Conservation (phyloP, 495 filamentous ascomycete genomes). For the Articulospora tetracladia region DNA sequence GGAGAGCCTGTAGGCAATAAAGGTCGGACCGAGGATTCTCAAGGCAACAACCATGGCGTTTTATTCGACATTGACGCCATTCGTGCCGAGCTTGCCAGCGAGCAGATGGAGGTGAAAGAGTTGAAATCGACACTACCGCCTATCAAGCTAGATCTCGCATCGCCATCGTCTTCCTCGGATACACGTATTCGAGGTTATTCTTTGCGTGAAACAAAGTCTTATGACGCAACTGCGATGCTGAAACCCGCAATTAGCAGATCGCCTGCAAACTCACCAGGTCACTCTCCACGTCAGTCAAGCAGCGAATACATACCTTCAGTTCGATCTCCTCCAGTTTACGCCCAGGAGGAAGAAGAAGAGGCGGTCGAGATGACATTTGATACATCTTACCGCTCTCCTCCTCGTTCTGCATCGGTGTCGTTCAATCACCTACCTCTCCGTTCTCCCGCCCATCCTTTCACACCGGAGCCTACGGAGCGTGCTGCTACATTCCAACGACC, state of each 20-base stretch:
- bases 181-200: conserved; percentile 59
- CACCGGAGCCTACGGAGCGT: conserved; percentile 11
- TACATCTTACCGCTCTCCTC: conserved; percentile 44
- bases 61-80: conserved; percentile 98
- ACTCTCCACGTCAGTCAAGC: conserved; percentile 20
- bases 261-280: conserved; percentile 29
- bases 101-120: conserved; percentile 64
- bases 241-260: conserved; percentile 36
- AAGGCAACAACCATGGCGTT: conserved; percentile 53
- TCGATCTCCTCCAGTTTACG: conserved; percentile 7
- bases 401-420: conserved; percentile 11
- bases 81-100: conserved; percentile 73
- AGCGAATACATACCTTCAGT: conserved; percentile 27
- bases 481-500: conserved; percentile 13
- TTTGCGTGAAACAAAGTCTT: conserved; percentile 63
- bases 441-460: conserved; percentile 19
- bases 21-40: conserved; percentile 34
- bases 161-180: conserved; percentile 24
- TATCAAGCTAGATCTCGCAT: conserved; percentile 68
- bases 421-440: conserved; percentile 23
- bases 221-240: conserved; percentile 58
- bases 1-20: conserved; percentile 23
- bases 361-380: conserved; percentile 75
- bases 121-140: conserved; percentile 84
- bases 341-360: conserved; percentile 26